phyloP scores from a whole-genome alignment of 75 land plant genomes.

The Sequoiadendron giganteum region DNA sequence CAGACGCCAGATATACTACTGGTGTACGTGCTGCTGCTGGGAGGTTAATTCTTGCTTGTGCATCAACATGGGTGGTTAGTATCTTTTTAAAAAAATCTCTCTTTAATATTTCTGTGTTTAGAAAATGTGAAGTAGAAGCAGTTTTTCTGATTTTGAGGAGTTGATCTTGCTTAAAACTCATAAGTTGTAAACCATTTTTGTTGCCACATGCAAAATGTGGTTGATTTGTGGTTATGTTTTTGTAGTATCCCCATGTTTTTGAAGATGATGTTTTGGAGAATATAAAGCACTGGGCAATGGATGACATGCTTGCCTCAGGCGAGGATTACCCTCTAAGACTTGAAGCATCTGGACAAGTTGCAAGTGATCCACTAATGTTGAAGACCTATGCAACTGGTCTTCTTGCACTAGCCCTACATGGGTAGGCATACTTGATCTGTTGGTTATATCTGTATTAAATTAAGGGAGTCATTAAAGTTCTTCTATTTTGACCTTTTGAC shows the following conservation, averaged over 20 bases:
- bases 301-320: slow-evolving; percentile 39
- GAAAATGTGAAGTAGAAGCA: not conserved
- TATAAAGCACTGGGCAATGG: slow-evolving; percentile 78
- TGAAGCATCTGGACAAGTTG: slow-evolving; percentile 23
- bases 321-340: slow-evolving; percentile 34
- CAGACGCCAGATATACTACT: slow-evolving; percentile 59
- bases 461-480: not conserved
- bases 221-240: not conserved
- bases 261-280: slow-evolving; percentile 78
- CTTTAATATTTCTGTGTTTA: not conserved
- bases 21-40: slow-evolving; percentile 81
- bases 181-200: not conserved
- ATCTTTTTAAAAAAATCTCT: not conserved
- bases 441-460: not conserved
- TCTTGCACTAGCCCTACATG: slow-evolving; percentile 64
- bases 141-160: not conserved
- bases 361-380: slow-evolving; percentile 74
- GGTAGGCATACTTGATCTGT: slow-evolving; percentile 44
- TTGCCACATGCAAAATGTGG: not conserved
- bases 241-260: slow-evolving; percentile 95
- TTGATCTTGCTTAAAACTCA: not conserved
- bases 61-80: slow-evolving; percentile 76
- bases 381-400: slow-evolving; percentile 95
- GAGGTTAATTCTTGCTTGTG: slow-evolving; percentile 78
- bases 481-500: not conserved